Conservation (phyloP, 331 rosid species). For the Phaseolus coccineus region DNA sequence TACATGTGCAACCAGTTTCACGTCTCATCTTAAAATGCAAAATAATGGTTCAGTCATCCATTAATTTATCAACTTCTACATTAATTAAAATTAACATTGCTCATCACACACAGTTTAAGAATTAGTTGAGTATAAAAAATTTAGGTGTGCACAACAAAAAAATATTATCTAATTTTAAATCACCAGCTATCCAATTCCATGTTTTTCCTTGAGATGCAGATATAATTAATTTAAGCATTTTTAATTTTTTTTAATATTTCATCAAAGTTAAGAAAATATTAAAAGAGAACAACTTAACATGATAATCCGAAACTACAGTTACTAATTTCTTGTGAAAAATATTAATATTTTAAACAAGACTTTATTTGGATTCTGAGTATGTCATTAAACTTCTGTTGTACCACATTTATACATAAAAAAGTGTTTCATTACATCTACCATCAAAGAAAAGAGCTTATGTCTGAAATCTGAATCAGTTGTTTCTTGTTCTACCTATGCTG, state of each 20-base stretch:
- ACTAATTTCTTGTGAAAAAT: too few relatives aligned
- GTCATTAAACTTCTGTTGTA: background rate
- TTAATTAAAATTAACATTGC: background rate
- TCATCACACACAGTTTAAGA: background rate
- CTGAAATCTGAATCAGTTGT: background rate
- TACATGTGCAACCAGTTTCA: background rate
- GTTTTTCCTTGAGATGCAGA: too few relatives aligned
- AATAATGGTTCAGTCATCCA: background rate
- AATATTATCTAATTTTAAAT: too few relatives aligned
- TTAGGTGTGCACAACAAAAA: too few relatives aligned
- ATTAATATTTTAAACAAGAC: too few relatives aligned
- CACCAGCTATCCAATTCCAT: too few relatives aligned
- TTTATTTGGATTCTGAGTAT: too few relatives aligned
- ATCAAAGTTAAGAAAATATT: too few relatives aligned
- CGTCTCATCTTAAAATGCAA: background rate
- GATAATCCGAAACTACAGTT: too few relatives aligned
- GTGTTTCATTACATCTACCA: background rate
- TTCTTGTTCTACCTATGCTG: background rate
- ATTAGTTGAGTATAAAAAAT: background rate
- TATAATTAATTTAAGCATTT: too few relatives aligned
- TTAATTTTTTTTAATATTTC: too few relatives aligned
- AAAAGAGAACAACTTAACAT: too few relatives aligned
- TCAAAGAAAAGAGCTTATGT: background rate
- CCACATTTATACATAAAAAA: background rate
- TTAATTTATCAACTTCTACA: slow-evolving; percentile 15